Conservation (phyloP, 2,329 filamentous ascomycete species). For the Chaetoscypha palmicola region DNA sequence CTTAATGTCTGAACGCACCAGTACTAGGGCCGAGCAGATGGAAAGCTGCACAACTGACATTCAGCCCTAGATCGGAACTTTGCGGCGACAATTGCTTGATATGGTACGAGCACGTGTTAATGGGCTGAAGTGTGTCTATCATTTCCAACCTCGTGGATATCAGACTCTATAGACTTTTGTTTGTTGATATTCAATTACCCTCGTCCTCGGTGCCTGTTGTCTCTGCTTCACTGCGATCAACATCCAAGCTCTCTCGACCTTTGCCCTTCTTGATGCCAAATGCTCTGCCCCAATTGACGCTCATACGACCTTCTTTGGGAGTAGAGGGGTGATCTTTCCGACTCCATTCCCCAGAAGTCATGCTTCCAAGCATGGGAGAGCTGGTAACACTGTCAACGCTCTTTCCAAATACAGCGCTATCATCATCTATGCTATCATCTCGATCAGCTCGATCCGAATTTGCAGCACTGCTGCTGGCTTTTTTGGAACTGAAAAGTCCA, state of each 20-base stretch:
- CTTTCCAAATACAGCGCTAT: conserved; percentile 42
- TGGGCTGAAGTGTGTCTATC: no score
- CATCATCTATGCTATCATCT: conserved; percentile 46
- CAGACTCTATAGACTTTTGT: no score
- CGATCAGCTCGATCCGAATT: conserved; percentile 51
- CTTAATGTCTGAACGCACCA: no score
- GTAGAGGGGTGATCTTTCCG: conserved; percentile 34
- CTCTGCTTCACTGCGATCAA: conserved; percentile 28
- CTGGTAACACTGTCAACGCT: conserved; percentile 51
- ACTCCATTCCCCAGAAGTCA: conserved; percentile 37
- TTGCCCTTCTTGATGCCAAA: conserved; percentile 28
- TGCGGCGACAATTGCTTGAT: no score
- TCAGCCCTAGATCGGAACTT: no score
- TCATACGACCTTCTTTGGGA: conserved; percentile 27
- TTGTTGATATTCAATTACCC: conserved; percentile 1
- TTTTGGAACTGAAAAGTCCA: conserved; percentile 45
- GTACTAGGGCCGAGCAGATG: no score
- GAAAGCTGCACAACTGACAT: no score
- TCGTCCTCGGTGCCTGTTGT: conserved; percentile 27
- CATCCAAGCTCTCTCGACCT: conserved; percentile 27
- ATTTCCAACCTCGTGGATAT: no score
- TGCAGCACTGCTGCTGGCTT: conserved; percentile 46
- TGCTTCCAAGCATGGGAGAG: conserved; percentile 49
- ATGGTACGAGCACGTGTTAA: no score
- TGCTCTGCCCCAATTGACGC: conserved; percentile 27